Evolutionary conservation across 2,329 filamentous ascomycete genomes (phyloP), one percentile per base, ranked within the genome.

Genomic region (Neobulgaria alba): DNA sequence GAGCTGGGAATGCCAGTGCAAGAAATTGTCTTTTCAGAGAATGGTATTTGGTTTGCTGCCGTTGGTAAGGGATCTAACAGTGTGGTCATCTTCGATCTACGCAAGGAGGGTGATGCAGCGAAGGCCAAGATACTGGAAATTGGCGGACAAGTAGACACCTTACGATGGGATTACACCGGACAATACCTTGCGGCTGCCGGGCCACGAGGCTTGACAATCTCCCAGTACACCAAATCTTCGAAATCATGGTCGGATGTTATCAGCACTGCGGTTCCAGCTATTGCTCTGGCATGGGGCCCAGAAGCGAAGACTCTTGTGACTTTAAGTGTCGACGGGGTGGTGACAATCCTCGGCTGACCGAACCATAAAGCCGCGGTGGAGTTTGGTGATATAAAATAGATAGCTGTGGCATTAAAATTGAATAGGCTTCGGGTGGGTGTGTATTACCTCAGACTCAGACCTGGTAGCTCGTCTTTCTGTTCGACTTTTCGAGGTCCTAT

Each of bases 21-120:
- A 54, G 76, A 79, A 9, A 67, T 98, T 30, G 72, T 75, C 43
- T 98, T 98, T 65, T 95, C 89, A 0, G 92, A 98, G 63, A 98
- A 98, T 54, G 92, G 92, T 17, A 95, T 85, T 55, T 96, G 89
- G 86, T 80, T 98, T 49, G 90, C 90, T 1, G 84, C 87, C 4
- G 81, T 82, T 5, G 79, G 82, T 43, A 80, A 87, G 61, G 80
- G 79, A 20, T 85, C 88, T 50, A 84, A 79, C 16, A 81, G 72
- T 17, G 81, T 95, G 29, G 85, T 85, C 8, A 78, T 96, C 40
- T 96, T 93, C 71, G 90, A 96, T 62, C 72, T 98, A 46, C 82
- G 92, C 54, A 95, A 94, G 65, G 79, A 95, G 52, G 83, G 90
- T 46, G 88, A 86, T 52, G 81, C 83, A 14, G 80, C 81, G 4